phyloP scores from a whole-genome alignment of 768 basidiomycete species.

The Russula abietina region DNA sequence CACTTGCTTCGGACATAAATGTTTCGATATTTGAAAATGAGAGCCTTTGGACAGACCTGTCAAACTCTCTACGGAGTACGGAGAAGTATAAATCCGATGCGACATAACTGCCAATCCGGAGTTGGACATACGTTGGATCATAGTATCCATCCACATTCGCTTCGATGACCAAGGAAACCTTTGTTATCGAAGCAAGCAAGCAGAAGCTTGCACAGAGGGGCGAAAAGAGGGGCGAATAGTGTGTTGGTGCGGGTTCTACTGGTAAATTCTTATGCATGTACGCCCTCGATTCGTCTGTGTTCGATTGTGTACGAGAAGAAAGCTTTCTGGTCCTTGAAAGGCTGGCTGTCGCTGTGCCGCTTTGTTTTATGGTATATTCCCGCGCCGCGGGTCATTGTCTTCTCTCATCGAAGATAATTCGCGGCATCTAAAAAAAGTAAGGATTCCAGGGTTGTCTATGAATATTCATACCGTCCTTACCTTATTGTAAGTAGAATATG shows the following conservation, averaged over 20 bases:
- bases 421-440: no score
- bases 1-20: neutral
- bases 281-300: neutral
- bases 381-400: no score
- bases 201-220: neutral
- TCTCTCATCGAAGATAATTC: no score
- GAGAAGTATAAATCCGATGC: neutral
- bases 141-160: neutral
- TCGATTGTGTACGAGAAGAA: neutral
- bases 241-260: no score
- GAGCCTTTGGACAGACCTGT: neutral
- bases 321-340: neutral
- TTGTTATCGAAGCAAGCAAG: neutral
- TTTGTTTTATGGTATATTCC: no score
- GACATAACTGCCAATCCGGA: neutral
- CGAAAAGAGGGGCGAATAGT: neutral
- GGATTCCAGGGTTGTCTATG: no score
- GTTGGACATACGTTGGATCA: neutral
- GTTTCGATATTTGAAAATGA: neutral
- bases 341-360: neutral
- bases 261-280: neutral
- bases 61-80: neutral
- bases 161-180: neutral
- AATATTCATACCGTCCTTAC: no score
- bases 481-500: no score